Evolutionary conservation across 768 basidiomycete species (phyloP).

Genomic region (Gyrodon lividus): DNA sequence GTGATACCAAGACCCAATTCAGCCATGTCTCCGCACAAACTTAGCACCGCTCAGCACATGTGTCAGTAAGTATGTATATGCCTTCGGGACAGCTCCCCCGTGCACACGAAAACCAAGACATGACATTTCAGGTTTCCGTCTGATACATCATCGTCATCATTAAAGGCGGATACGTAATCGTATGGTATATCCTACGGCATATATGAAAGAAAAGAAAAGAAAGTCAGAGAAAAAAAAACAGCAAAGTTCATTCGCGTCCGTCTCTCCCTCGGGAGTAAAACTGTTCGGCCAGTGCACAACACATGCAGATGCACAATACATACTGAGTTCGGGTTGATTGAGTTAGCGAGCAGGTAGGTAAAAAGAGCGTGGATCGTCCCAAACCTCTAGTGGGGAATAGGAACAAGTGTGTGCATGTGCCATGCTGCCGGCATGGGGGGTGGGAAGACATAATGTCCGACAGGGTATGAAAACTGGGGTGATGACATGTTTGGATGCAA

Average conservation of each 20-base stretch:
- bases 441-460: slow-evolving; percentile 18
- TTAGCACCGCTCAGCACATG: no score
- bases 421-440: slow-evolving; percentile 15
- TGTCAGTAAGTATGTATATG: no score
- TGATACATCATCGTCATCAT: slow-evolving; percentile 24
- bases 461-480: slow-evolving; percentile 18
- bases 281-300: slow-evolving; percentile 25
- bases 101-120: no score
- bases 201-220: slow-evolving; percentile 15
- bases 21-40: background rate
- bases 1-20: background rate
- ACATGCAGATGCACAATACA: slow-evolving; percentile 26
- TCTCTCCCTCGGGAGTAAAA: slow-evolving; percentile 14
- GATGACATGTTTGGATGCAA: slow-evolving; percentile 25
- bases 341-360: slow-evolving; percentile 6
- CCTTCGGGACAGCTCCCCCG: no score
- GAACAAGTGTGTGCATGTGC: slow-evolving; percentile 9
- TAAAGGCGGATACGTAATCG: slow-evolving; percentile 25
- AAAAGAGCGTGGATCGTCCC: slow-evolving; percentile 23
- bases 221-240: slow-evolving; percentile 12
- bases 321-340: slow-evolving; percentile 15
- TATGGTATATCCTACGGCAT: slow-evolving; percentile 29
- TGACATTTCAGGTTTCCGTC: no score
- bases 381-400: slow-evolving; percentile 1
- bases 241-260: slow-evolving; percentile 26